Base-by-base conservation (phyloP, 441 rosid genomes). In the Corymbia citriodora region DNA sequence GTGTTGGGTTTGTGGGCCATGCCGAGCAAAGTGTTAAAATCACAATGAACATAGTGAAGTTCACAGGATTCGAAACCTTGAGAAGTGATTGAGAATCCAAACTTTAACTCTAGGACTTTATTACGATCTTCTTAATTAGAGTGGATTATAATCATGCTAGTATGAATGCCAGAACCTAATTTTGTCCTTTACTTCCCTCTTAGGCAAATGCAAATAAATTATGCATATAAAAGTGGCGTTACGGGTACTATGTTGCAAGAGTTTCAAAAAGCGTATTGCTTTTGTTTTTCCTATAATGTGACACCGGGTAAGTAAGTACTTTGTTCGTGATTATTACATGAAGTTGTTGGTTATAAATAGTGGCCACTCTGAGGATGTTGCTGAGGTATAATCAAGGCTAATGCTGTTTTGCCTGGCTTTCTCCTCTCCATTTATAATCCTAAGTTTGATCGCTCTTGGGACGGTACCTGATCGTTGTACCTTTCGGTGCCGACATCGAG, bases 251-350 rank as follows among this genome's bases (percentile, higher is more conserved):
- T 40, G 45, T 40, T 40, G 45, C 45, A 6, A 40, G 45, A 40
- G 6, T 74, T 74, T 21, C 0, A 1, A 40, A 11, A 74, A 33
- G 0, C 0, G 12, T 36, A 2, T 10, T 10, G 0, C 15, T 36
- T 72, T 19, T 36, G 33, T 72, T 8, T 1, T 21, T 72, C 8
- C 1, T 36, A 9, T 36, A 72, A 74, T 40, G 74, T 31, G 15
- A 40, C 40, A 29, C 29, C 0, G 85, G 50, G 17, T 1, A 33
- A 5, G 23, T 7, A 6, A 7, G 50, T 40, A 8, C 8, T 61
- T 74, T 19, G 50, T 0, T 40, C 21, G 11, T 74, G 83, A 36
- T 74, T 19, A 15, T 16, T 74, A 21, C 19, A 5, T 0, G 1
- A 74, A 74, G 49, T 0, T 36, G 25, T 74, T 36, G 10, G 6